Percentiles rank a stretch among this genome's conserved stretches.
These are phyloP conservation scores for Nepenthes alata DNA, from an alignment of 179 eudicot genomes.

Conservation along the genomic window DNA sequence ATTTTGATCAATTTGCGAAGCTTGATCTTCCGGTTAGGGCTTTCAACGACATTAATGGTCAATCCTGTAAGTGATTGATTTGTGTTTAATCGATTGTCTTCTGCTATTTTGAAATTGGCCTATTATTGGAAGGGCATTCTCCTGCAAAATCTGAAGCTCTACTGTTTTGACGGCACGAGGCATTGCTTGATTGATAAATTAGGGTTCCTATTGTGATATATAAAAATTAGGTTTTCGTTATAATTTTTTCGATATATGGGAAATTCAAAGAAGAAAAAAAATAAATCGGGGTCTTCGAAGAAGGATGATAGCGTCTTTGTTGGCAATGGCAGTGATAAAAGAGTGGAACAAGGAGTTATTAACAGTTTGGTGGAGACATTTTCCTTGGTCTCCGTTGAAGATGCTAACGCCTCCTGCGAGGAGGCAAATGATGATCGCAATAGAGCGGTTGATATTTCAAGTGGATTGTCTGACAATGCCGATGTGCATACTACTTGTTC, in stretches of 20 bases:
- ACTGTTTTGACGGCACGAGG: no score
- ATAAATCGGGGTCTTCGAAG: constrained; percentile 21
- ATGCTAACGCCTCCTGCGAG: constrained; percentile 38
- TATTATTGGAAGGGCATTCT: no score
- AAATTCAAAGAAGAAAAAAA: constrained; percentile 52
- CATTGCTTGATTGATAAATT: no score
- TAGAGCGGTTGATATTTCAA: constrained; percentile 45
- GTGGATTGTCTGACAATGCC: constrained; percentile 17
- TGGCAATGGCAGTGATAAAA: constrained; percentile 1
- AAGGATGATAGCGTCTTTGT: constrained; percentile 8
- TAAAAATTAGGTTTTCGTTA: no score
- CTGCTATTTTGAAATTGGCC: no score
- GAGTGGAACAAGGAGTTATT: constrained; percentile 22
- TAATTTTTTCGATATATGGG: constrained; percentile 25
- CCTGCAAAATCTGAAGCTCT: no score
- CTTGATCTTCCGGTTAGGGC: no score
- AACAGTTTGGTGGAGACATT: constrained; percentile 45
- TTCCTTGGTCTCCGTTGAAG: constrained; percentile 45
- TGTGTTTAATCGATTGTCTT: no score
- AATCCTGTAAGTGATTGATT: no score
- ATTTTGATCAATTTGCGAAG: no score
- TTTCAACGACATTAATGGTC: no score
- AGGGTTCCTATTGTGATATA: no score
- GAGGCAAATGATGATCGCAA: constrained; percentile 42
- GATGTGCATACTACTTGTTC: constrained; percentile 34